These are phyloP conservation scores for Cercospora sesami DNA, from an alignment of 2,329 filamentous ascomycete genomes.

Conservation along the genomic window DNA sequence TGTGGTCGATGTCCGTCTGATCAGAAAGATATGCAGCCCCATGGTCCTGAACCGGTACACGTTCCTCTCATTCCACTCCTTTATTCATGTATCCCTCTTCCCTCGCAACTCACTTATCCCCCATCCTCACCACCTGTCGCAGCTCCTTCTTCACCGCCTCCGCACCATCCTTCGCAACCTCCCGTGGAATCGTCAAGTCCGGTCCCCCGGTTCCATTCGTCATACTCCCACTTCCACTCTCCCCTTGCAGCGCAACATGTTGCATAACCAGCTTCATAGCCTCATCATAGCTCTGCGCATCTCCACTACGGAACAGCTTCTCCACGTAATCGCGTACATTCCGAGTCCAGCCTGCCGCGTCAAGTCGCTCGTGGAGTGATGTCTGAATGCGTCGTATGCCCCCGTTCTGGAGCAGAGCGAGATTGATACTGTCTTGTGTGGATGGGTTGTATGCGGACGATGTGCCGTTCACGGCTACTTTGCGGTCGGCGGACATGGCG, in stretches of 20 bases:
- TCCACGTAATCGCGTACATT: constrained; percentile 56
- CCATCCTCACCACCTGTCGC: constrained; percentile 32
- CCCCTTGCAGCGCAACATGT: constrained; percentile 33
- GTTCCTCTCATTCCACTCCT: neutral
- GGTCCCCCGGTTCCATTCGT: constrained; percentile 25
- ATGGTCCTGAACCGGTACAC: neutral
- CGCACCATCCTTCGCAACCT: constrained; percentile 54
- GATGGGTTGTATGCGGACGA: constrained; percentile 43
- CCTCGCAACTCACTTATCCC: constrained; percentile 16
- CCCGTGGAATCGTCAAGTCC: constrained; percentile 36
- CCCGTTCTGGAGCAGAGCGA: constrained; percentile 49
- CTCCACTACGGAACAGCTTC: constrained; percentile 58
- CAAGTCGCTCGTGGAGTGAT: constrained; percentile 56
- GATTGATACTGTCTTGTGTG: constrained; percentile 46
- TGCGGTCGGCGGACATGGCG: constrained; percentile 24
- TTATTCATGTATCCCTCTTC: neutral
- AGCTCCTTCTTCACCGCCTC: constrained; percentile 53
- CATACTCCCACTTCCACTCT: constrained; percentile 33
- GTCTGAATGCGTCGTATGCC: constrained; percentile 58
- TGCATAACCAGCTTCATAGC: constrained; percentile 56
- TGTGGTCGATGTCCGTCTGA: neutral
- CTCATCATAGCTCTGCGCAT: constrained; percentile 59
- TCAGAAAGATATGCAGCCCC: neutral
- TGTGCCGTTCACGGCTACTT: constrained; percentile 44
- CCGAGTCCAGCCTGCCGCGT: constrained; percentile 60